Evolutionary conservation across 2,329 filamentous ascomycete species (phyloP).

Genomic region (Aspergillus jensenii): DNA sequence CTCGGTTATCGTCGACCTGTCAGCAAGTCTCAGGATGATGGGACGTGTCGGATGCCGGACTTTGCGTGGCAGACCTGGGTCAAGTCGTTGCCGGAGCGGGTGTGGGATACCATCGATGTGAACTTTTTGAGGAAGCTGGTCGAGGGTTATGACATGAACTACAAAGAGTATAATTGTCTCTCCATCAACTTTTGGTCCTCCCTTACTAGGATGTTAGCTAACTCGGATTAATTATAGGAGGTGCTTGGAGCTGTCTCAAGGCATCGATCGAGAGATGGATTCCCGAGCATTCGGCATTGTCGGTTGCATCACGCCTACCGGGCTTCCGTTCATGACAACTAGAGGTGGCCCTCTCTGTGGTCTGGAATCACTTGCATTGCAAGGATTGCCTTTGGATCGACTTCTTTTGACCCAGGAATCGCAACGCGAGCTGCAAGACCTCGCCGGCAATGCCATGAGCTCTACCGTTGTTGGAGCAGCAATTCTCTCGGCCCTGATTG

Average conservation of each 20-base stretch:
- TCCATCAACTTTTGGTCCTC: neutral
- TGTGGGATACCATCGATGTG: conserved; percentile 68
- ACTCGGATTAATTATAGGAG: conserved; percentile 25
- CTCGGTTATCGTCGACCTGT: conserved; percentile 59
- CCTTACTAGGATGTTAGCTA: neutral
- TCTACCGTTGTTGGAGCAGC: conserved; percentile 68
- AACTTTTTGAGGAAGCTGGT: conserved; percentile 53
- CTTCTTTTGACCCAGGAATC: conserved; percentile 65
- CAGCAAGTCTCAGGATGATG: conserved; percentile 60
- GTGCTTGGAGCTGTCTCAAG: conserved; percentile 68
- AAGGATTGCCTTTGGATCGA: conserved; percentile 65
- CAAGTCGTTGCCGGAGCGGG: conserved; percentile 54
- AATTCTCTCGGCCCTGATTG: conserved; percentile 59
- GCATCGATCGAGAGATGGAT: conserved; percentile 62
- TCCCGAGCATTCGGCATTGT: conserved; percentile 55
- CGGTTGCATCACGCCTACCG: conserved; percentile 67
- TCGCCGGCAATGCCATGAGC: conserved; percentile 80
- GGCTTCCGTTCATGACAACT: conserved; percentile 61
- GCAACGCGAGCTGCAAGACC: conserved; percentile 61
- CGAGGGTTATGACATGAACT: conserved; percentile 57
- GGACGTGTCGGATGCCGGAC: conserved; percentile 55
- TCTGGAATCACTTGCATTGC: conserved; percentile 62
- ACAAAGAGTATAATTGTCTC: conserved; percentile 48
- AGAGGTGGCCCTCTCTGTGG: conserved; percentile 62
- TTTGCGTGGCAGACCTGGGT: conserved; percentile 56